Base-by-base conservation (phyloP, 805 yeast genomes). In the Jamesozyma jinghongensis region DNA sequence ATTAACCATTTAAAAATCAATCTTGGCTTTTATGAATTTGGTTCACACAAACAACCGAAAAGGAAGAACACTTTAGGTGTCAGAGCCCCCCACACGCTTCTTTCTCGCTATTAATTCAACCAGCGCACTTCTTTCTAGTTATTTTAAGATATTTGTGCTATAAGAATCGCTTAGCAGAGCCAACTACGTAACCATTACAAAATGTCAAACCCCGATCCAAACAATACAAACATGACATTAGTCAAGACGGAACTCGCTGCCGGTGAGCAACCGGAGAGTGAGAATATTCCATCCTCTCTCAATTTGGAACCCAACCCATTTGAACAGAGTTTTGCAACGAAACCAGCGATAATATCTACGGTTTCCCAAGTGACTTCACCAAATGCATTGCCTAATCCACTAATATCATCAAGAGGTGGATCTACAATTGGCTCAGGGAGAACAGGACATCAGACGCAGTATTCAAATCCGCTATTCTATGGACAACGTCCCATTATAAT, bases 251-350 rank as follows among this genome's bases (percentile, higher is more conserved):
- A 5, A 18, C 13, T 19, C n/a, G n/a, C 28, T 12, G 4, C 28
- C 4, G 28, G 10, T 5, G n/a, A 22, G 4, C 5, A 22, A 4
- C 6, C 20, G 12, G 28, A 34, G 13, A 34, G 14, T 22, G 31
- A 28, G 40, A 34, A 2, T 16, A 18, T 17, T 10, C 38, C 38
- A 1, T 57, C 64, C 1, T 50, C 85, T 32, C 75, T 85, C 53
- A 90, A 81, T 45, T 67, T 87, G 43, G 98, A 92, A 61, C 95
- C 92, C 8, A 90, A 90, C 54, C 97, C 97, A 4, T 90, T 90
- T 58, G 98, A 90, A 62, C 84, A 82, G 61, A 84, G 95, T 38
- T 90, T 90, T 66, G 96, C 92, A n/a, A 78, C 56, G 3, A 49
- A 56, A 40, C 51, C 50, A 34, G 28, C 40, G 2, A 10, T 14